Evolutionary conservation across 352 stramenopile genomes (phyloP).

Genomic region (Aphanomyces euteiches): DNA sequence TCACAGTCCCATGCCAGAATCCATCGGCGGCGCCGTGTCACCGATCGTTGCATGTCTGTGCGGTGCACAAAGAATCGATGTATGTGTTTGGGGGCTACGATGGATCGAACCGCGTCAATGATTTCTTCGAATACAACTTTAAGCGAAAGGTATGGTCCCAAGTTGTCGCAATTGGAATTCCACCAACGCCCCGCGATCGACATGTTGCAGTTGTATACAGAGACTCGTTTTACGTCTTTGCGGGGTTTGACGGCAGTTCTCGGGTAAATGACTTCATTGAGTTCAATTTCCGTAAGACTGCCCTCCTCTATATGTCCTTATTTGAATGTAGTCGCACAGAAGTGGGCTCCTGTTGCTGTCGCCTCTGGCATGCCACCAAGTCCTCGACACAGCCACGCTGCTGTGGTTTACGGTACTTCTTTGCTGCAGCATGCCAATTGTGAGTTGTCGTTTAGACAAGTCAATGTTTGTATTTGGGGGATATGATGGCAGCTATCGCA

Average conservation of each 20-base stretch:
- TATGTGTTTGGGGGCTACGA: conserved; percentile 94
- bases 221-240: conserved; percentile 93
- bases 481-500: conserved; percentile 94
- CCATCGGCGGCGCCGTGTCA: conserved; percentile 82
- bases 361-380: conserved; percentile 84
- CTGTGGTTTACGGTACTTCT: conserved; percentile 75
- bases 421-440: neutral
- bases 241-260: conserved; percentile 89
- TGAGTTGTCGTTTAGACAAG: conserved; percentile 43
- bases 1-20: conserved; percentile 74
- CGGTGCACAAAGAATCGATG: conserved; percentile 87
- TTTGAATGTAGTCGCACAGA: conserved; percentile 58
- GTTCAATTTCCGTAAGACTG: conserved; percentile 88
- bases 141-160: conserved; percentile 72
- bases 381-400: conserved; percentile 93
- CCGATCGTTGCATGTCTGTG: conserved; percentile 91
- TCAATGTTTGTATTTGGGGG: conserved; percentile 90
- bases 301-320: neutral
- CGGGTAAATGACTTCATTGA: conserved; percentile 94
- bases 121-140: conserved; percentile 93
- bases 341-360: conserved; percentile 69
- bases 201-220: conserved; percentile 92
- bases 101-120: conserved; percentile 89
- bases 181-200: conserved; percentile 89
- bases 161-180: conserved; percentile 57